Evolutionary conservation across 208 protist genomes (phyloP).

Genomic region (Strigomonas culicis): DNA sequence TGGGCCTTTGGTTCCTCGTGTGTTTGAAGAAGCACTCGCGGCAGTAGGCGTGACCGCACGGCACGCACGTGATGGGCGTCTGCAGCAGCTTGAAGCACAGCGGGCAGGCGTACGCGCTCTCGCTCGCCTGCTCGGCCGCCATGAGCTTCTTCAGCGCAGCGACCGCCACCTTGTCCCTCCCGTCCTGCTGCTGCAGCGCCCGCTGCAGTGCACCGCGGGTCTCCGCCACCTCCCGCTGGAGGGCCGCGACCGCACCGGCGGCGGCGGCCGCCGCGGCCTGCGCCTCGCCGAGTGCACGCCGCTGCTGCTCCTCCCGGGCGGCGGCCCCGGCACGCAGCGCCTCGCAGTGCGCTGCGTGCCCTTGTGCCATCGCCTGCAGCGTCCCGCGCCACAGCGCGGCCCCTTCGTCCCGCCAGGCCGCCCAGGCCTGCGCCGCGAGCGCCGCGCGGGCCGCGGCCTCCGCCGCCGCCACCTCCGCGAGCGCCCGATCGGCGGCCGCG

Average conservation of each 20-base stretch:
- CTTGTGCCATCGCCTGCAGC: not conserved
- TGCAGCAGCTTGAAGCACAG: conserved; percentile 60
- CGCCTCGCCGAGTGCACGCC: not conserved
- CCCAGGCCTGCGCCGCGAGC: no score
- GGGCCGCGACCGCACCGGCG: not conserved
- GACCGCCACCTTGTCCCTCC: conserved; percentile 20
- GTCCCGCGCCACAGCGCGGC: not conserved
- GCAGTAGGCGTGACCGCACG: conserved; percentile 89
- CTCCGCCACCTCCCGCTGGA: conserved; percentile 10
- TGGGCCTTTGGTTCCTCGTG: conserved; percentile 28
- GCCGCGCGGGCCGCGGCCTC: not conserved
- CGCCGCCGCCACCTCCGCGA: not conserved
- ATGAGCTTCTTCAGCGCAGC: conserved; percentile 51
- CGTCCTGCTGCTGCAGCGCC: not conserved
- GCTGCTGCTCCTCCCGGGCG: not conserved
- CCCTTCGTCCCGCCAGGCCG: not conserved
- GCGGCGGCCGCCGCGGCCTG: not conserved
- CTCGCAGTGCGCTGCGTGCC: not conserved
- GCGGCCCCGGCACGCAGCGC: not conserved
- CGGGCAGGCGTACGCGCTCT: conserved; percentile 70
- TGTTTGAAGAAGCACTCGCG: conserved; percentile 50
- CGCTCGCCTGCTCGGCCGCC: conserved; percentile 68
- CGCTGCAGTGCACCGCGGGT: conserved; percentile 9
- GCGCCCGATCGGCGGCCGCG: not conserved
- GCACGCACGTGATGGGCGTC: conserved; percentile 62